Evolutionary conservation across 2,329 filamentous ascomycete species (phyloP).

Genomic region (Tolypocladium tropicale): DNA sequence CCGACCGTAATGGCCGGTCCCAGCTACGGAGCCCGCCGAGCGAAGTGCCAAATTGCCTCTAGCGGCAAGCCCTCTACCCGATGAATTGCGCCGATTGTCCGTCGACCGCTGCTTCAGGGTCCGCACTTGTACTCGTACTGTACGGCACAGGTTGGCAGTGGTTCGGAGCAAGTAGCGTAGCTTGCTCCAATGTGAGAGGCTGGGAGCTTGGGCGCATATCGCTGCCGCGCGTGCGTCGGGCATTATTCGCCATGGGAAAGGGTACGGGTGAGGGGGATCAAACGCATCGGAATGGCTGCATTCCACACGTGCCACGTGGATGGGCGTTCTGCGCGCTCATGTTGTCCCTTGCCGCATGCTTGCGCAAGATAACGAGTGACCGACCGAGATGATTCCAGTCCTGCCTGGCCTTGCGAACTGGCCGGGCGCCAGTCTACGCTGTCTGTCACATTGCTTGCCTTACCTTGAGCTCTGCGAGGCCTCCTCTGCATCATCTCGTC

Average conservation of each 20-base stretch:
- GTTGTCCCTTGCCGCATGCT: not conserved
- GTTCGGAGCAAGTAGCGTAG: not conserved
- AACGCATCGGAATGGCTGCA: not conserved
- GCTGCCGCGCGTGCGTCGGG: not conserved
- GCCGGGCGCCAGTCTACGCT: not conserved
- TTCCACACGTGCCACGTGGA: not conserved
- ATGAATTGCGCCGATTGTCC: not conserved
- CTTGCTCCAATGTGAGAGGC: not conserved
- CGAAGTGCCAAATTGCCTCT: not conserved
- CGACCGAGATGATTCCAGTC: too few relatives aligned
- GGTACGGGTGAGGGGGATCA: not conserved
- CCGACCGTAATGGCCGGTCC: constrained; percentile 1
- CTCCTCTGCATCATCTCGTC: too few relatives aligned
- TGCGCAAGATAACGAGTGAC: too few relatives aligned
- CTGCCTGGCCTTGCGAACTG: not conserved
- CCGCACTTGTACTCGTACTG: too few relatives aligned
- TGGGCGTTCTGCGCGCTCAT: not conserved
- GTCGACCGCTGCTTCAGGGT: not conserved
- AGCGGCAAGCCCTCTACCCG: not conserved
- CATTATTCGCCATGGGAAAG: not conserved
- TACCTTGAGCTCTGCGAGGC: not conserved
- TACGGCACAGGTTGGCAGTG: not conserved
- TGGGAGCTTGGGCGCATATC: too few relatives aligned
- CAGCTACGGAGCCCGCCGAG: not conserved
- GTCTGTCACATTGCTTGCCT: not conserved